phyloP scores from a whole-genome alignment of 1,284 basidiomycete genomes.

The Leccinum griseonigrum region DNA sequence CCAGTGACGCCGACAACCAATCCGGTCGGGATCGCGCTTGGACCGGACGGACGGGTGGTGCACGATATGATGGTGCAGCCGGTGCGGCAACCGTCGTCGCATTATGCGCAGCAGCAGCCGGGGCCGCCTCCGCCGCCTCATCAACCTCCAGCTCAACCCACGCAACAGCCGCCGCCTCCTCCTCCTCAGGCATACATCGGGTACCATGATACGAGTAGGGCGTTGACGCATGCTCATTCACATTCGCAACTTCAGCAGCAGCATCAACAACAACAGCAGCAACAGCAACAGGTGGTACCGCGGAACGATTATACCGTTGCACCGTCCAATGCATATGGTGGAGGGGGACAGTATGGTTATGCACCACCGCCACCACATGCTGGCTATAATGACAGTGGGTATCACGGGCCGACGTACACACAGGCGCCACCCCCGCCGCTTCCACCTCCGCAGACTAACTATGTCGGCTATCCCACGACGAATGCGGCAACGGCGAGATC shows the following conservation, averaged over 20 bases:
- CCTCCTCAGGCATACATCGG: slow-evolving; percentile 23
- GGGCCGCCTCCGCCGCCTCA: background rate
- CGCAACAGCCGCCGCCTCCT: slow-evolving; percentile 12
- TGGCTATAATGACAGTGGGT: slow-evolving; percentile 16
- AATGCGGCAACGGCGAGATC: background rate
- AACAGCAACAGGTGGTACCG: slow-evolving; percentile 10
- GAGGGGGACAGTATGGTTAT: slow-evolving; percentile 16
- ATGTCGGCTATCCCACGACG: slow-evolving; percentile 14
- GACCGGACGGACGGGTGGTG: slow-evolving; percentile 31
- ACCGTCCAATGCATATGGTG: slow-evolving; percentile 11
- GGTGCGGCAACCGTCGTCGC: slow-evolving; percentile 3
- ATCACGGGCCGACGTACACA: slow-evolving; percentile 12
- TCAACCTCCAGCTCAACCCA: slow-evolving; percentile 11
- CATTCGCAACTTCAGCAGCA: slow-evolving; percentile 2
- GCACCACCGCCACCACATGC: slow-evolving; percentile 9
- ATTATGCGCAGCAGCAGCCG: slow-evolving; percentile 12
- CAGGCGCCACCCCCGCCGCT: slow-evolving; percentile 11
- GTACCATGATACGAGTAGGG: slow-evolving; percentile 20
- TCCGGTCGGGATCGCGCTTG: slow-evolving; percentile 31
- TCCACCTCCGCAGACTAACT: slow-evolving; percentile 7
- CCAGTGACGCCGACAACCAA: slow-evolving; percentile 27
- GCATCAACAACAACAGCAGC: slow-evolving; percentile 12
- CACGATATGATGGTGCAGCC: slow-evolving; percentile 31
- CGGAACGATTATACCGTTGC: slow-evolving; percentile 25
- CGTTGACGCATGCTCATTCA: slow-evolving; percentile 9